Evolutionary conservation across 345 rosid species (phyloP), one percentile per base, ranked within the genome.

Genomic region (Noccaea caerulescens): DNA sequence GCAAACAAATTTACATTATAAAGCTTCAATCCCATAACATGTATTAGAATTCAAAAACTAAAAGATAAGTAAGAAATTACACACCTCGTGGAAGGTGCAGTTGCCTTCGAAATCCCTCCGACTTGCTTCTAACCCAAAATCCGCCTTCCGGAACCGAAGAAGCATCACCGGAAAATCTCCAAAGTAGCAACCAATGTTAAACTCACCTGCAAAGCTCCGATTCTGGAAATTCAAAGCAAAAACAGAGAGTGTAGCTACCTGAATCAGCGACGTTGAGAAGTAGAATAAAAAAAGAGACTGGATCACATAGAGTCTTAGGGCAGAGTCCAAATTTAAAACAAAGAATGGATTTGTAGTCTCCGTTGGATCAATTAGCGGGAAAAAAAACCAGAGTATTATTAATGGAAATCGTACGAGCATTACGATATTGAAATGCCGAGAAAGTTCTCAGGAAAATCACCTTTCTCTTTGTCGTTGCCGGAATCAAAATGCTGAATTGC

Each of bases 61-160:
- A 9, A 53, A 52, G 4, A 34, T 0, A 7, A 39, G 3, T 0
- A 63, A 3, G 38, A 27, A 63, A 46, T 30, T 60, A 42, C 61
- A 70, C 44, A 83, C 81, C 86, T 79, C 20, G 60, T 67, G 61
- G 50, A 50, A 39, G 80, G 72, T 67, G 82, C 77, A 80, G 77
- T 68, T 70, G 72, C 78, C 79, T 54, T 63, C 38, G 75, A 75
- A 68, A 71, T 53, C 74, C 72, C 70, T 63, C 77, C 13, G 67
- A 34, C 72, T 76, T 60, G 45, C 36, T 18, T 50, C 74, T 59
- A 72, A 16, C 69, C n/a, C 10, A 16, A 74, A 80, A 64, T 34
- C 67, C 37, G 34, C 63, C 58, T 71, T 23, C 14, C 6, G 36
- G 13, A 4, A 44, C 37, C 37, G 64, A 44, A 45, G 51, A 69